These are phyloP conservation scores for Inga laurina DNA, from an alignment of 306 rosid species.

Conservation along the genomic window DNA sequence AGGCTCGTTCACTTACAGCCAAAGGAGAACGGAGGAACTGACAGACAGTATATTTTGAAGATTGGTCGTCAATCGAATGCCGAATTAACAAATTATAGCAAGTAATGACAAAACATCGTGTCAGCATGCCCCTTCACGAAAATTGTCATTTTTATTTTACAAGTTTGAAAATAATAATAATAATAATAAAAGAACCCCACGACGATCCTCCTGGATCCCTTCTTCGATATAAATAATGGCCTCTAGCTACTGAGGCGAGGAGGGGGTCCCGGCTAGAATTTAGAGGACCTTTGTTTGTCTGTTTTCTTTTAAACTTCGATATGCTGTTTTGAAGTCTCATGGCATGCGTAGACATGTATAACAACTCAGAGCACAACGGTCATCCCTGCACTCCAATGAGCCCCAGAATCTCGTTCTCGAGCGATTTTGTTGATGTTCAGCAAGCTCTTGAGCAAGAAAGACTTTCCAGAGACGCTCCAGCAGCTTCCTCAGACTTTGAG, in stretches of 20 bases:
- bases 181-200: not conserved
- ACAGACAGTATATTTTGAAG: conserved; percentile 39
- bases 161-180: not conserved
- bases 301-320: conserved; percentile 19
- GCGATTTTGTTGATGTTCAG: conserved; percentile 79
- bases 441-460: conserved; percentile 60
- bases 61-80: conserved; percentile 50
- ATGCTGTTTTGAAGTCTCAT: conserved; percentile 55
- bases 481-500: conserved; percentile 75
- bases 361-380: conserved; percentile 65
- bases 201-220: conserved; percentile 15
- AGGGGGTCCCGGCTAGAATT: conserved; percentile 51
- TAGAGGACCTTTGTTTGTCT: conserved; percentile 34
- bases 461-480: conserved; percentile 41
- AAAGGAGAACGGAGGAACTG: conserved; percentile 43
- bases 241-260: conserved; percentile 31
- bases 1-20: conserved; percentile 36
- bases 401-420: conserved; percentile 94
- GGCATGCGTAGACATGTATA: conserved; percentile 83
- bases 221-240: conserved; percentile 52
- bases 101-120: conserved; percentile 68
- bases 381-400: conserved; percentile 67
- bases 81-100: conserved; percentile 54
- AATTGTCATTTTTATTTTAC: conserved; percentile 4
- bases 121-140: conserved; percentile 49